Evolutionary conservation across 192 early-diverging fungal genomes (phyloP).

Genomic region (Chytriomyces hyalinus): DNA sequence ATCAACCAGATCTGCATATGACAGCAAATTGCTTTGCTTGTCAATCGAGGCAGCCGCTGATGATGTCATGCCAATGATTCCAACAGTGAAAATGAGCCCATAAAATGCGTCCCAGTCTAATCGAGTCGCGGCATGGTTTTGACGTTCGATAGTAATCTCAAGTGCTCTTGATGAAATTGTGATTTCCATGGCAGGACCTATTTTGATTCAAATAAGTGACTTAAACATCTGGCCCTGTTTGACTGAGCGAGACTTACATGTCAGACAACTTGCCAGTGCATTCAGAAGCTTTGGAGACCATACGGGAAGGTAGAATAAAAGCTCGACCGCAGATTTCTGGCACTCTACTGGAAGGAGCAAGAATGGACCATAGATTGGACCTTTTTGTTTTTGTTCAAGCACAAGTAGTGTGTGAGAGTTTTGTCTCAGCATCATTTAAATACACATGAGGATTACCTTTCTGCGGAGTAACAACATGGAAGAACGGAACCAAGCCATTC

Average conservation of each 20-base stretch:
- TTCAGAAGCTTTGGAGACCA: constrained; percentile 14
- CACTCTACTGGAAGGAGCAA: constrained; percentile 10
- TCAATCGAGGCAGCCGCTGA: background rate
- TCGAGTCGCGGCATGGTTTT: background rate
- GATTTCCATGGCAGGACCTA: background rate
- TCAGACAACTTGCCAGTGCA: constrained; percentile 12
- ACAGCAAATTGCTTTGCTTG: background rate
- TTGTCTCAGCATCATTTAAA: no score
- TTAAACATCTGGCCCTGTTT: no score
- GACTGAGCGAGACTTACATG: background rate
- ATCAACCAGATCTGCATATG: background rate
- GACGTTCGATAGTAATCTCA: constrained; percentile 15
- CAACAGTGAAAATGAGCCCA: constrained; percentile 16
- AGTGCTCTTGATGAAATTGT: constrained; percentile 7
- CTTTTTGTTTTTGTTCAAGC: background rate
- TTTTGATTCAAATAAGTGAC: background rate
- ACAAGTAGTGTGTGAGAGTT: background rate
- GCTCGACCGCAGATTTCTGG: constrained; percentile 17
- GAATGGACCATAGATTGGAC: constrained; percentile 21
- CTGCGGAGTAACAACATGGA: constrained; percentile 3
- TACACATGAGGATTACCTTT: background rate
- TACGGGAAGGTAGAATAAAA: constrained; percentile 10
- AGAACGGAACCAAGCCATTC: constrained; percentile 21
- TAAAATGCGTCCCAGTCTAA: constrained; percentile 1
- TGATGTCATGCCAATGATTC: constrained; percentile 5